Evolutionary conservation across 1,284 basidiomycete genomes (phyloP).

Genomic region (Cryptococcus sp.): DNA sequence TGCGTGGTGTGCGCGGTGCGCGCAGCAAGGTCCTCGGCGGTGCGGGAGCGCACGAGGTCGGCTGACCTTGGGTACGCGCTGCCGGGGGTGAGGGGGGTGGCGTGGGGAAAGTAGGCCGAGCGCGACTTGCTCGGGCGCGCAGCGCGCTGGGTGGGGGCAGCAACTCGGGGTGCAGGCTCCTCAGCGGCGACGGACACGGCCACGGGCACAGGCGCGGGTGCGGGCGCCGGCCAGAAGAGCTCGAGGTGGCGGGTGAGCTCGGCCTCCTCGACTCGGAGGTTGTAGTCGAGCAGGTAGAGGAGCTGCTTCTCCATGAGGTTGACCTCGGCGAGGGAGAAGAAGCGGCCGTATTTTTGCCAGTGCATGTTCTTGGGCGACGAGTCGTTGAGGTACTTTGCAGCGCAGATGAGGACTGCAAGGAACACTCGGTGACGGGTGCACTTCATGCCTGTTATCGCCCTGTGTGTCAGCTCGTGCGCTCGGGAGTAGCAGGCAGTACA

Average conservation of each 20-base stretch:
- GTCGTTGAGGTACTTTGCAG: conserved; percentile 97
- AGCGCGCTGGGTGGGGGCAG: conserved; percentile 21
- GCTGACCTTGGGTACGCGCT: conserved; percentile 8
- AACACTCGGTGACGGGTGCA: conserved; percentile 96
- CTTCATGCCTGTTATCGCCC: conserved; percentile 66
- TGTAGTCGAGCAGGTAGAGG: conserved; percentile 76
- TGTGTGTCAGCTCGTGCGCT: conserved; percentile 5
- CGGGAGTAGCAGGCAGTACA: background rate
- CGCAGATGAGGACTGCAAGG: conserved; percentile 90
- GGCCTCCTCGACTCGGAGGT: conserved; percentile 44
- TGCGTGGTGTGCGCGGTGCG: background rate
- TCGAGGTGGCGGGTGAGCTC: conserved; percentile 77
- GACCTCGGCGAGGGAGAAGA: conserved; percentile 62
- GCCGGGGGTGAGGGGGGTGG: conserved; percentile 10
- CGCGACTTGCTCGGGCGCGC: conserved; percentile 19
- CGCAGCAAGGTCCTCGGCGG: conserved; percentile 7
- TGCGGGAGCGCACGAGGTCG: conserved; percentile 13
- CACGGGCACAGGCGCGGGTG: conserved; percentile 3
- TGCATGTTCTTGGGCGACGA: conserved; percentile 93
- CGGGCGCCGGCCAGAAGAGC: conserved; percentile 58
- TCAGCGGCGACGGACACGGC: conserved; percentile 6
- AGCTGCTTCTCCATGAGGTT: conserved; percentile 98
- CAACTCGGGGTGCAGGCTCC: conserved; percentile 11
- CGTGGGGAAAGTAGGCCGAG: conserved; percentile 8
- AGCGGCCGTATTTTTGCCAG: conserved; percentile 71